A percentile compares a stretch with the other conserved stretches of the same genome.
Evolutionary conservation across 1,284 basidiomycete genomes (phyloP).

Genomic region (Polyporus tsugae): DNA sequence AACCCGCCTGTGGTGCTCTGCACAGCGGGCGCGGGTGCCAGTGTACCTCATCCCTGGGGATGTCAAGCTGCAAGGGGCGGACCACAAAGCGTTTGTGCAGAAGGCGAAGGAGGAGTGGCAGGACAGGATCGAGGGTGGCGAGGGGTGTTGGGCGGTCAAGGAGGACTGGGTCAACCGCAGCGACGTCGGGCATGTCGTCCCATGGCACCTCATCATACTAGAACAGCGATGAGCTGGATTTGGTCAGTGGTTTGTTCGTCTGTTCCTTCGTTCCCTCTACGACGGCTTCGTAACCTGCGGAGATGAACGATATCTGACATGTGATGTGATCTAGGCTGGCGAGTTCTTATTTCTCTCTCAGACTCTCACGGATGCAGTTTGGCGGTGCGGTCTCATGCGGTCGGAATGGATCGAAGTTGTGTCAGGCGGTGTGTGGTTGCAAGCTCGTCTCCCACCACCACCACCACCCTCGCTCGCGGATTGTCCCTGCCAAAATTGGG

Average conservation of each 20-base stretch:
- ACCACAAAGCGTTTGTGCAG: neutral
- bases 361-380: neutral
- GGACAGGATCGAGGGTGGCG: constrained; percentile 12
- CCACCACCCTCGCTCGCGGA: neutral
- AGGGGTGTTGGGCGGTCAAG: constrained; percentile 15
- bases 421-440: neutral
- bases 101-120: constrained; percentile 8
- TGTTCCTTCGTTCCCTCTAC: neutral
- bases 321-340: neutral
- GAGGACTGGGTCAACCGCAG: constrained; percentile 6
- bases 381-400: neutral
- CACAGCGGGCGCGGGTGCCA: neutral
- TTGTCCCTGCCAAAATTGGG: neutral
- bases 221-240: neutral
- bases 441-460: neutral
- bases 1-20: neutral
- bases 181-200: constrained; percentile 2
- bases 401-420: neutral
- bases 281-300: neutral
- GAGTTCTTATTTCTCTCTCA: neutral
- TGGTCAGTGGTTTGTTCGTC: neutral
- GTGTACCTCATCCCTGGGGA: constrained; percentile 8
- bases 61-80: neutral
- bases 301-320: neutral
- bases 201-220: constrained; percentile 6